phyloP scores from a whole-genome alignment of 306 rosid species.

The Benincasa hispida region DNA sequence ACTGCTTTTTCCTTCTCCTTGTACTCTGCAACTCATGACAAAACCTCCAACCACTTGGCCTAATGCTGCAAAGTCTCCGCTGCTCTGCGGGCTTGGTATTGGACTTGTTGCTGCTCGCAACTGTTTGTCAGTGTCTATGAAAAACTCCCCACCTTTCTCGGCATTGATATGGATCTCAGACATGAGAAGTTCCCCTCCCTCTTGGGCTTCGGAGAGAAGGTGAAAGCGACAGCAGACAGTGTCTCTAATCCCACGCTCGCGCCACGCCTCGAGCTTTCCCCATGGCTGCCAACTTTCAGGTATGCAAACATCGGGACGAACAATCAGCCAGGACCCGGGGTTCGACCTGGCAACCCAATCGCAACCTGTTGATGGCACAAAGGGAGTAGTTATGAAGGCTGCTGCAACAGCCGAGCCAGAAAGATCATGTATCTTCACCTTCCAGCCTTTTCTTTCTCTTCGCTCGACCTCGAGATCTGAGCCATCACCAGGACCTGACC shows the following conservation, averaged over 20 bases:
- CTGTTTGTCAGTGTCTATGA: slow-evolving; percentile 70
- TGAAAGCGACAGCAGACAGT: slow-evolving; percentile 61
- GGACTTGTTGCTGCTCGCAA: slow-evolving; percentile 46
- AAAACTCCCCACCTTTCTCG: slow-evolving; percentile 91
- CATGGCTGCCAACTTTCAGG: slow-evolving; percentile 94
- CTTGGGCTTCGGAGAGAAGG: slow-evolving; percentile 66
- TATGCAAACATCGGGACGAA: slow-evolving; percentile 56
- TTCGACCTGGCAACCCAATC: slow-evolving; percentile 92
- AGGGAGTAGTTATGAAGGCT: slow-evolving; percentile 97
- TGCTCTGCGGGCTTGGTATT: slow-evolving; percentile 79
- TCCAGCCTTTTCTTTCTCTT: slow-evolving; percentile 92
- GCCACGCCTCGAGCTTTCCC: slow-evolving; percentile 98
- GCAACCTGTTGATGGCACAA: slow-evolving; percentile 93
- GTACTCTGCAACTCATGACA: slow-evolving; percentile 82
- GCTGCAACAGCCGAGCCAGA: slow-evolving; percentile 99
- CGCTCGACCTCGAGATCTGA: slow-evolving; percentile 44
- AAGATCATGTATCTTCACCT: slow-evolving; percentile 95
- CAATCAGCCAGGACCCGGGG: slow-evolving; percentile 95
- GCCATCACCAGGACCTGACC: slow-evolving; percentile 47
- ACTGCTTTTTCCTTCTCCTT: slow-evolving; percentile 81
- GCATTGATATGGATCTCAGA: slow-evolving; percentile 65
- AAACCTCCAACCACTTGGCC: slow-evolving; percentile 64
- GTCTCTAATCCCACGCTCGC: slow-evolving; percentile 76
- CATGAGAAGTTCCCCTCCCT: slow-evolving; percentile 61
- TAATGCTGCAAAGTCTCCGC: slow-evolving; percentile 76